Percentiles rank a stretch among this genome's conserved stretches.
Evolutionary conservation across 148 eudicot genomes (phyloP).

Genomic region (Oxyria digyna): DNA sequence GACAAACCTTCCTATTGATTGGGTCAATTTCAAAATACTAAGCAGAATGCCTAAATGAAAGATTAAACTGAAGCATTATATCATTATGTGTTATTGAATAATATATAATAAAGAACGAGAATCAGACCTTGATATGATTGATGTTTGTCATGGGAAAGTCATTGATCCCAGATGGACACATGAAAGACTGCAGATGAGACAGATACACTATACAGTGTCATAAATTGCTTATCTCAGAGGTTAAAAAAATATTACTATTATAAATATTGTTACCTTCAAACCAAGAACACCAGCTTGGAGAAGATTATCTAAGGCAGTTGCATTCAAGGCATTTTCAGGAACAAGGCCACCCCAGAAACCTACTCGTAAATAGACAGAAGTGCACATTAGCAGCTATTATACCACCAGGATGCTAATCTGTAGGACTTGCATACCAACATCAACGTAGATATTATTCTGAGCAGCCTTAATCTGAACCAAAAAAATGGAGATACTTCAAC

Average conservation of each 20-base stretch:
- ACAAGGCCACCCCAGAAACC: constrained; percentile 99
- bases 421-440: constrained; percentile 61
- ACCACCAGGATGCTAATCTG: background rate
- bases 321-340: constrained; percentile 86
- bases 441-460: constrained; percentile 52
- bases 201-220: background rate
- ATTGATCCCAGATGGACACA: constrained; percentile 96
- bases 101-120: background rate
- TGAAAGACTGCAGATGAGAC: constrained; percentile 62
- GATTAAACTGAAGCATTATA: background rate
- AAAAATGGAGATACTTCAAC: background rate
- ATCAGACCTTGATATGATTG: constrained; percentile 66
- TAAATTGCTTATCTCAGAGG: background rate
- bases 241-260: background rate
- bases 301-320: constrained; percentile 56
- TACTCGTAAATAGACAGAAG: constrained; percentile 14
- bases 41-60: background rate
- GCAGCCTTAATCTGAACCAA: constrained; percentile 57
- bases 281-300: constrained; percentile 90
- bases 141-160: constrained; percentile 95
- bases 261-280: constrained; percentile 47
- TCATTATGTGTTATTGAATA: background rate
- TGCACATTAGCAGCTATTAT: background rate
- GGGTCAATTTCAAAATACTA: background rate
- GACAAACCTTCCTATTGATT: constrained; percentile 63